These are phyloP conservation scores for Multifurca ochricompacta DNA, from an alignment of 768 basidiomycete genomes.

Conservation along the genomic window DNA sequence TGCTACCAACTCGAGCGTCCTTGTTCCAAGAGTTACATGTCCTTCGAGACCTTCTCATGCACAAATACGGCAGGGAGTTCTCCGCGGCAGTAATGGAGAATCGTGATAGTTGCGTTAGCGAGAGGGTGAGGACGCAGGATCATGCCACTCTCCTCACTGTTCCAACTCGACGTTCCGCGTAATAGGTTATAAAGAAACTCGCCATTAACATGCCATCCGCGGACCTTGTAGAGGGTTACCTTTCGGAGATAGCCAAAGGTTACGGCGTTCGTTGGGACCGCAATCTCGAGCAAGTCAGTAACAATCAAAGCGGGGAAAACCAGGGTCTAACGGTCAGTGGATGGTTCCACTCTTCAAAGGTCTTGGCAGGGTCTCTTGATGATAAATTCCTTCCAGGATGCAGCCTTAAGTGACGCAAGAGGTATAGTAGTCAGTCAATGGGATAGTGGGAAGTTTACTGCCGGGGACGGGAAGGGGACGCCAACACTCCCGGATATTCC, in stretches of 20 bases:
- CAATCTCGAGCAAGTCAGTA: conserved; percentile 24
- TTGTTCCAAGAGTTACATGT: conserved; percentile 67
- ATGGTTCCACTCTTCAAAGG: not conserved
- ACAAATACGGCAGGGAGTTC: conserved; percentile 92
- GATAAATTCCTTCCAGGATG: not conserved
- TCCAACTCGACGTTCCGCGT: not conserved
- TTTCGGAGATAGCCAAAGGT: conserved; percentile 82
- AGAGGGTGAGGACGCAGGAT: conserved; percentile 49
- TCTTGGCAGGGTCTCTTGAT: not conserved
- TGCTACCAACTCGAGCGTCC: not conserved
- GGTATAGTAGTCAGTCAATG: not conserved
- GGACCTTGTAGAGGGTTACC: conserved; percentile 79
- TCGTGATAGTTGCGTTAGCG: conserved; percentile 68
- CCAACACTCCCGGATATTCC: conserved; percentile 46
- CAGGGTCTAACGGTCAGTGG: conserved; percentile 34
- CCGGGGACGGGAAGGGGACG: conserved; percentile 26
- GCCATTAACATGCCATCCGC: conserved; percentile 57
- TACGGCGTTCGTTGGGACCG: conserved; percentile 69
- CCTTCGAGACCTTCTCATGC: conserved; percentile 89
- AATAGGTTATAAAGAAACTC: conserved; percentile 71
- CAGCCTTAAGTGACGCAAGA: not conserved
- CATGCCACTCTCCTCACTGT: not conserved
- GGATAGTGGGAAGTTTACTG: not conserved
- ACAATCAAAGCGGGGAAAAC: conserved; percentile 24
- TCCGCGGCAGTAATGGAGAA: conserved; percentile 83